Conservation (phyloP, 2,329 filamentous ascomycete genomes). For the Cytospora piceicola region DNA sequence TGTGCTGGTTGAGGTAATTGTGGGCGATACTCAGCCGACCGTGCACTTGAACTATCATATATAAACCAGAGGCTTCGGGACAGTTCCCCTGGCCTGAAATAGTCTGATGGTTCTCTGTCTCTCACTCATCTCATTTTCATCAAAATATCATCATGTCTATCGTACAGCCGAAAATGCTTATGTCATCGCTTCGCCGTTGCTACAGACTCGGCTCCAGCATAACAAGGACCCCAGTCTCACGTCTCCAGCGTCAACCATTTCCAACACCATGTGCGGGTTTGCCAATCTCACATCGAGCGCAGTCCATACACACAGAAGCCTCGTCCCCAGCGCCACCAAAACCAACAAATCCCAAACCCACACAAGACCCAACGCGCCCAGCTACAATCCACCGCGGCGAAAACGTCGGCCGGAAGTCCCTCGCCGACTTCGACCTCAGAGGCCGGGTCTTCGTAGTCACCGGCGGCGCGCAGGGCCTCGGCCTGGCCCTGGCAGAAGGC, state of each 20-base stretch:
- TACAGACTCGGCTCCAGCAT: background rate
- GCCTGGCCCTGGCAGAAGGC: conserved; percentile 74
- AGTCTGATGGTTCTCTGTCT: too few species aligned
- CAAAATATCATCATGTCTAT: background rate
- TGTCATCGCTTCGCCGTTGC: background rate
- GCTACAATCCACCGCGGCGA: conserved; percentile 32
- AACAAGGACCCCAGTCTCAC: background rate
- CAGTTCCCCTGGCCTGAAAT: too few species aligned
- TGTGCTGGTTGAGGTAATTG: too few species aligned
- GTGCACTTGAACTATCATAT: too few species aligned
- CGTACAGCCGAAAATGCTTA: background rate
- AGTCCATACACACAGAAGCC: background rate
- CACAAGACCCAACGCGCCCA: background rate
- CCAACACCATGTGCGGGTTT: background rate
- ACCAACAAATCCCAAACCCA: background rate
- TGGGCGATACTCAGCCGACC: too few species aligned
- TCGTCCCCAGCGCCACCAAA: background rate
- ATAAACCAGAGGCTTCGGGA: too few species aligned
- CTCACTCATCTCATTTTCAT: background rate
- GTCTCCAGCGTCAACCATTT: background rate
- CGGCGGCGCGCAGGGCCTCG: conserved; percentile 72
- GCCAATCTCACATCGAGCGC: background rate
- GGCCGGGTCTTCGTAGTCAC: conserved; percentile 72
- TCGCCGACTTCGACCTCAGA: conserved; percentile 72
- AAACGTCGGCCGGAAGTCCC: conserved; percentile 41